These are phyloP conservation scores for Chytridium lagenaria DNA, from an alignment of 371 early-diverging fungal genomes.

Conservation along the genomic window DNA sequence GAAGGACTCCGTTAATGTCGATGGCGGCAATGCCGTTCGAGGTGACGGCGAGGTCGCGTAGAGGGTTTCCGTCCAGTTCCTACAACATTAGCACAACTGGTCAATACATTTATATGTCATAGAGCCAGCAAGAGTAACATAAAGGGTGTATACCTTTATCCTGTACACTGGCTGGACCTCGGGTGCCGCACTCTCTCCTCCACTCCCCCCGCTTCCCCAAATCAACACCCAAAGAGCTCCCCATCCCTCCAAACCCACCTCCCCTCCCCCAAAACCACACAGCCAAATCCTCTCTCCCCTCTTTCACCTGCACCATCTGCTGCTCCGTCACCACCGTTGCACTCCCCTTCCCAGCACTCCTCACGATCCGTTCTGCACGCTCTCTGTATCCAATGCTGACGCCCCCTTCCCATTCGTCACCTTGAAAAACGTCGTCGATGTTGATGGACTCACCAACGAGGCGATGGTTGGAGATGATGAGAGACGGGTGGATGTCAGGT, in stretches of 20 bases:
- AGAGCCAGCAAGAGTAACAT: no score
- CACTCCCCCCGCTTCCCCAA: background rate
- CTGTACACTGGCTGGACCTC: background rate
- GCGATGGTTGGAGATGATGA: background rate
- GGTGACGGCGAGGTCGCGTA: slow-evolving; percentile 39
- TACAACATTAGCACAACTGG: no score
- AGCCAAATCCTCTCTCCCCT: slow-evolving; percentile 24
- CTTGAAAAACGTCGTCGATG: no score
- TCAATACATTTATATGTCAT: no score
- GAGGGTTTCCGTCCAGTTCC: slow-evolving; percentile 35
- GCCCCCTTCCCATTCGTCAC: background rate
- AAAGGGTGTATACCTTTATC: background rate
- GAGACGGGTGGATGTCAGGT: background rate
- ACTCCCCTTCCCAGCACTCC: background rate
- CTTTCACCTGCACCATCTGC: slow-evolving; percentile 30
- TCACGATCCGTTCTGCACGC: background rate
- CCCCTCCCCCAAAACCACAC: slow-evolving; percentile 43
- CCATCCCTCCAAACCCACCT: background rate
- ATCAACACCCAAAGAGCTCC: background rate
- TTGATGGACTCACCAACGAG: background rate
- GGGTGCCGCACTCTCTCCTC: background rate
- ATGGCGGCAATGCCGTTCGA: slow-evolving; percentile 35
- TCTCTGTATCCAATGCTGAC: background rate
- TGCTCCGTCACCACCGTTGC: slow-evolving; percentile 15
- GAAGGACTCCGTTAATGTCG: slow-evolving; percentile 39